These are phyloP conservation scores for Alternaria sp. DNA, from an alignment of 2,329 filamentous ascomycete species.

Conservation along the genomic window DNA sequence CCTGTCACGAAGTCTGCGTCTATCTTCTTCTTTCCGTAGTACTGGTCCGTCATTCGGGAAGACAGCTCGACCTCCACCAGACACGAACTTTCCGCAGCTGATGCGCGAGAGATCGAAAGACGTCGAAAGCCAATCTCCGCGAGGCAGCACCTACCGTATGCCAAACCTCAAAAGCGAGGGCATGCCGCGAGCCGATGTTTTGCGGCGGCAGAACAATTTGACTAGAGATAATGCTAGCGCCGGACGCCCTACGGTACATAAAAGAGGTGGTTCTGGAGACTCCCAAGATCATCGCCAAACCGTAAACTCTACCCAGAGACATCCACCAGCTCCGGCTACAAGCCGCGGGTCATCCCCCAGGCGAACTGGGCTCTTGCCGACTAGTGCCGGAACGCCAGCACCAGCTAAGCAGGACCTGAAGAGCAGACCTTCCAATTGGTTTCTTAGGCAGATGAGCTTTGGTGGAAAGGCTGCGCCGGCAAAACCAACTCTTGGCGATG, in stretches of 20 bases:
- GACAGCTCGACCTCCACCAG: slow-evolving; percentile 32
- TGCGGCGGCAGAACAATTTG: slow-evolving; percentile 38
- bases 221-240: slow-evolving; percentile 17
- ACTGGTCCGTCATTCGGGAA: slow-evolving; percentile 29
- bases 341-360: slow-evolving; percentile 43
- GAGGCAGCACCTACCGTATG: slow-evolving; percentile 21
- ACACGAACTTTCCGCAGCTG: slow-evolving; percentile 35
- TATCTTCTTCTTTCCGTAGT: slow-evolving; percentile 45
- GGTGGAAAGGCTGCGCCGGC: slow-evolving; percentile 41
- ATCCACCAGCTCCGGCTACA: slow-evolving; percentile 32
- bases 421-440: slow-evolving; percentile 43
- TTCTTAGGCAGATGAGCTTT: slow-evolving; percentile 52
- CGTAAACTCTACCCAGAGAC: slow-evolving; percentile 29
- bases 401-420: slow-evolving; percentile 24
- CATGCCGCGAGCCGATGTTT: slow-evolving; percentile 41
- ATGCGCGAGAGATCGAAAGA: slow-evolving; percentile 32
- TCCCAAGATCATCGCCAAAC: slow-evolving; percentile 28
- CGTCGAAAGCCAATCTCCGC: slow-evolving; percentile 31
- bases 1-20: slow-evolving; percentile 30
- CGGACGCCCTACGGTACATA: slow-evolving; percentile 28
- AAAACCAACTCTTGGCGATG: slow-evolving; percentile 41
- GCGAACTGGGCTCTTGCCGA: slow-evolving; percentile 26
- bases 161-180: slow-evolving; percentile 23
- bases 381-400: slow-evolving; percentile 7
- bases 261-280: slow-evolving; percentile 37